Percentiles rank a stretch among this genome's conserved stretches.
Evolutionary conservation across 148 eudicot genomes (phyloP).

Genomic region (Suaeda aralocaspica): DNA sequence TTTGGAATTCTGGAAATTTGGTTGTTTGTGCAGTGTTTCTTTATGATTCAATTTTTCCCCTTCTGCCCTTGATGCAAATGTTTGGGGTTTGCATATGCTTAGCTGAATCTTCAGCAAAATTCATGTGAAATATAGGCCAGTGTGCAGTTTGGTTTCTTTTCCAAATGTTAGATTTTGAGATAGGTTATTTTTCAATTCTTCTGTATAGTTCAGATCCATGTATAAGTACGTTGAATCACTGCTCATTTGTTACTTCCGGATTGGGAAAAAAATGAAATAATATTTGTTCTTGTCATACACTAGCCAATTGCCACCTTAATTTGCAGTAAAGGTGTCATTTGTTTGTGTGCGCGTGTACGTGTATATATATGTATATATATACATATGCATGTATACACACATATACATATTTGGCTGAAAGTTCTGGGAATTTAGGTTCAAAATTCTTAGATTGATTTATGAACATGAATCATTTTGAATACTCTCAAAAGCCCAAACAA

Average conservation of each 20-base stretch:
- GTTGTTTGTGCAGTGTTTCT: conserved; percentile 30
- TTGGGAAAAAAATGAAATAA: no score
- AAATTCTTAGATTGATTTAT: no score
- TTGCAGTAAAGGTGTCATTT: no score
- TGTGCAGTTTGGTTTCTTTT: conserved; percentile 25
- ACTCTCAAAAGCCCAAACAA: no score
- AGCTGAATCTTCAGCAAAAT: conserved; percentile 17
- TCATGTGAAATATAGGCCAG: conserved; percentile 26
- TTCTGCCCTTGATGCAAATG: conserved; percentile 6
- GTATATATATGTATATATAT: no score
- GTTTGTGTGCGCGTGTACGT: no score
- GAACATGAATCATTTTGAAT: no score
- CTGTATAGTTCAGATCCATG: conserved; percentile 36
- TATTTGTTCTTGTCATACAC: no score
- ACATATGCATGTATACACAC: no score
- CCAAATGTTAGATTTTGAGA: conserved; percentile 23
- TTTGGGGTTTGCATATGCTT: conserved; percentile 19
- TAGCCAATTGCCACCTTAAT: no score
- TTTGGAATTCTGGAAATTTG: conserved; percentile 23
- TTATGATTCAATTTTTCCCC: conserved; percentile 24
- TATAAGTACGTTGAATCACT: conserved; percentile 18
- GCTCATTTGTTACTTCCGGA: conserved; percentile 14
- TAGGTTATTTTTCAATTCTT: conserved; percentile 17
- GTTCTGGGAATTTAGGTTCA: no score
- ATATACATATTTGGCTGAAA: no score